phyloP scores from a whole-genome alignment of 2,329 filamentous ascomycete species.

The Phaeoacremonium minimum region DNA sequence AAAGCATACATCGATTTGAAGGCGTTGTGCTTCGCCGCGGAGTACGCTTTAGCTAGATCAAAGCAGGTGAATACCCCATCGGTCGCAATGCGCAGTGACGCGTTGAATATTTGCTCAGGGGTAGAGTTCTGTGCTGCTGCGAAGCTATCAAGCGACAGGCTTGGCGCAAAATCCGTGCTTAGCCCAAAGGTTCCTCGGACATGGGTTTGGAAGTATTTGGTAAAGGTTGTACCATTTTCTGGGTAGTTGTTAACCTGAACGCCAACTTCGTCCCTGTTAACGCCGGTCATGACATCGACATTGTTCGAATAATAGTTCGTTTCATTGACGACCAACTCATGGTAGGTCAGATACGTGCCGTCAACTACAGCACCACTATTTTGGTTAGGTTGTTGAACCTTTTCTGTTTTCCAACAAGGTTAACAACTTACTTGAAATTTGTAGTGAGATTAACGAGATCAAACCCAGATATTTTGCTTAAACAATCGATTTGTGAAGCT shows the following conservation, averaged over 20 bases:
- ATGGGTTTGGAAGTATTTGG: slow-evolving; percentile 12
- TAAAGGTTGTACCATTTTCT: slow-evolving; percentile 10
- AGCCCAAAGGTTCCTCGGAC: slow-evolving; percentile 12
- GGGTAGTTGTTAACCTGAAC: slow-evolving; percentile 16
- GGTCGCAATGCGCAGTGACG: slow-evolving; percentile 23
- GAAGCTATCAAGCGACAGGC: too few species aligned
- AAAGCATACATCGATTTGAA: slow-evolving; percentile 24
- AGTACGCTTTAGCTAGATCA: slow-evolving; percentile 26
- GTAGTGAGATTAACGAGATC: slow-evolving; percentile 21
- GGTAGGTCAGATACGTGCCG: slow-evolving; percentile 19
- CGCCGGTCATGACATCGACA: slow-evolving; percentile 28
- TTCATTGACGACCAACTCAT: slow-evolving; percentile 19
- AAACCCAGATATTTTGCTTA: slow-evolving; percentile 17
- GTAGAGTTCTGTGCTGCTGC: slow-evolving; percentile 2
- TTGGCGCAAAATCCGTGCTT: too few species aligned
- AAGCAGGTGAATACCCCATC: slow-evolving; percentile 27
- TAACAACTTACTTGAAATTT: slow-evolving; percentile 20
- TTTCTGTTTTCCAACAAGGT: neutral
- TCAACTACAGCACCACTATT: slow-evolving; percentile 20
- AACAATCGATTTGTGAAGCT: slow-evolving; percentile 19
- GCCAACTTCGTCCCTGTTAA: slow-evolving; percentile 26
- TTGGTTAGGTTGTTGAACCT: neutral
- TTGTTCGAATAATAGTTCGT: slow-evolving; percentile 13
- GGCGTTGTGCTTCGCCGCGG: slow-evolving; percentile 22
- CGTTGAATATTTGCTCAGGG: slow-evolving; percentile 22